phyloP scores from a whole-genome alignment of 805 yeast species.

The Candida loeiensis region DNA sequence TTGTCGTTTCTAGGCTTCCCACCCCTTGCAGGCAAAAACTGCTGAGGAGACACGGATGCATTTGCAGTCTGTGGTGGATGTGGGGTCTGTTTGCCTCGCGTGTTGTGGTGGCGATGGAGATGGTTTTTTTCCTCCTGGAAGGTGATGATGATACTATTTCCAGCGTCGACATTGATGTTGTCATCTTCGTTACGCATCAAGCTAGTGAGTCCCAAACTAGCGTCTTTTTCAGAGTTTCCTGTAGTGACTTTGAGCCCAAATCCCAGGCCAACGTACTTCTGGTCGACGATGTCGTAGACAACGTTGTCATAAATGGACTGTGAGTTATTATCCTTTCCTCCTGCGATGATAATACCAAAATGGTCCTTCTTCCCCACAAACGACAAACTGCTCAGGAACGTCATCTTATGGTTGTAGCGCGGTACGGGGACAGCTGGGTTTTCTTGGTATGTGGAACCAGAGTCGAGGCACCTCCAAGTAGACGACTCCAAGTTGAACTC shows the following conservation, averaged over 20 bases:
- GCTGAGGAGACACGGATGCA: constrained; percentile 5
- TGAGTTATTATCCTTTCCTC: constrained; percentile 45
- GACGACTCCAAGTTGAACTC: constrained; percentile 51
- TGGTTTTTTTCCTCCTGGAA: constrained; percentile 25
- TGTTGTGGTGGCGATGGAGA: constrained; percentile 7
- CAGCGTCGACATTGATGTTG: constrained; percentile 28
- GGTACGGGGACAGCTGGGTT: constrained; percentile 26
- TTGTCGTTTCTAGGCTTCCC: constrained; percentile 5
- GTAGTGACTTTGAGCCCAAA: constrained; percentile 16
- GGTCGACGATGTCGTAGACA: constrained; percentile 45
- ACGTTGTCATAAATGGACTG: constrained; percentile 30
- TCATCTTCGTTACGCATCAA: constrained; percentile 16
- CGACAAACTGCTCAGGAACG: constrained; percentile 36
- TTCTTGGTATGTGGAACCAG: constrained; percentile 20
- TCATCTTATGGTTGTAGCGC: constrained; percentile 54
- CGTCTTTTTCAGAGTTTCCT: constrained; percentile 13
- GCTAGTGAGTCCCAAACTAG: constrained; percentile 12
- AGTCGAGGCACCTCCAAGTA: constrained; percentile 52
- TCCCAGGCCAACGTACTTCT: constrained; percentile 26
- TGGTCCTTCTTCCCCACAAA: constrained; percentile 38
- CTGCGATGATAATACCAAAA: constrained; percentile 50
- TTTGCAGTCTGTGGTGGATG: constrained; percentile 1
- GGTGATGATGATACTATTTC: constrained; percentile 32
- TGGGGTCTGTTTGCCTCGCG: neutral
- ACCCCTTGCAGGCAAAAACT: constrained; percentile 12